Base-by-base conservation (phyloP, 306 rosid genomes). In the Sindora glabra region DNA sequence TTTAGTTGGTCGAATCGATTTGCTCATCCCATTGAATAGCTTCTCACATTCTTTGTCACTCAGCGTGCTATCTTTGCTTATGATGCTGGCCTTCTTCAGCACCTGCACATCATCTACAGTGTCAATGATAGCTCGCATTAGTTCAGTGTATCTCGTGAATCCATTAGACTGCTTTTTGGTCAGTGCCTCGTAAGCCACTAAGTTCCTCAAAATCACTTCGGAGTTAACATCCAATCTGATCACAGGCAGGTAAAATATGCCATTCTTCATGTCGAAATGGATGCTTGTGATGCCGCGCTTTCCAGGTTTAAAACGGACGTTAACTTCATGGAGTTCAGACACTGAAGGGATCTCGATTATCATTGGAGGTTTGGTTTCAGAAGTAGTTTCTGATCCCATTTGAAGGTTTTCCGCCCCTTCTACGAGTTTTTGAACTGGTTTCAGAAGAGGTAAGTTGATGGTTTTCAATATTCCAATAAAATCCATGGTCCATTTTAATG, bases 141-240 rank as follows among this genome's bases (percentile, higher is more conserved):
- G 4, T 10, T 72, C 69, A 0, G 65, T 10, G 59, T 72, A 72
- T 62, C 48, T 44, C 1, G 61, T 48, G 21, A 73, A 66, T 24
- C n/a, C n/a, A 64, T 21, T 8, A 14, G n/a, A 18, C 10, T 56
- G 70, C 5, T 72, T 16, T 16, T 64, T 63, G 8, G 65, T 57
- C 62, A 64, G 6, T 4, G 64, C 71, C 32, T 77, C 82, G 3
- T 67, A 49, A 21, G 68, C 78, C 13, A 67, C 59, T 5, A 77
- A 56, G 73, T 77, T 73, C 46, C 83, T 56, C 12, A 77, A 19
- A 17, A 64, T 39, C 8, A 59, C 63, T 65, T 73, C 70, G 0
- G 65, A 48, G 59, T 56, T 48, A 1, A 17, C 65, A 11, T 49
- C 27, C 18, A 72, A 1, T 30, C 6, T 45, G 3, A 77, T 2